Conservation (phyloP, 495 filamentous ascomycete genomes). For the Letharia columbiana region DNA sequence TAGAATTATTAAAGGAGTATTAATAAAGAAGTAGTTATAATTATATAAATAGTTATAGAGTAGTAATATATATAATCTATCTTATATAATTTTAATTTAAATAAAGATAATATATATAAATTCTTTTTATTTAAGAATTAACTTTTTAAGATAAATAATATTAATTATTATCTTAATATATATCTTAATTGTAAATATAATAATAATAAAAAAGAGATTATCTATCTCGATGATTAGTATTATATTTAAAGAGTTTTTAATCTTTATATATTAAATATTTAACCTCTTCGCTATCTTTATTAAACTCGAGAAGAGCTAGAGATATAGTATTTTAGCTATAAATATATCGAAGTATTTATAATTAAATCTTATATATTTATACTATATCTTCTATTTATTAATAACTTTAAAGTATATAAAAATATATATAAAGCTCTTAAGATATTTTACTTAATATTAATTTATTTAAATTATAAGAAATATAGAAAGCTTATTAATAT, state of each 20-base stretch:
- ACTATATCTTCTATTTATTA: constrained; percentile 13
- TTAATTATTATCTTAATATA: constrained; percentile 9
- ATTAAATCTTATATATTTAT: constrained; percentile 1
- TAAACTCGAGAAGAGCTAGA: neutral
- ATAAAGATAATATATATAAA: neutral
- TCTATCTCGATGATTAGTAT: neutral
- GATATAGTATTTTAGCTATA: neutral
- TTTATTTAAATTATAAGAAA: constrained; percentile 11
- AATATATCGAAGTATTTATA: constrained; percentile 5
- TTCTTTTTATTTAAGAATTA: neutral
- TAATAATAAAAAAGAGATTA: neutral
- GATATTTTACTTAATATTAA: neutral
- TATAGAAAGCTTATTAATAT: constrained; percentile 10
- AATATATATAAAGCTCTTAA: constrained; percentile 13
- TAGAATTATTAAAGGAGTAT: neutral
- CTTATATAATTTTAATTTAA: neutral
- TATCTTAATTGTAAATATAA: constrained; percentile 5
- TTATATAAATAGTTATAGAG: neutral
- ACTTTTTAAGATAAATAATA: neutral
- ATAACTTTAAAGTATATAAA: neutral
- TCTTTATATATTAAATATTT: neutral
- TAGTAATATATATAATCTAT: neutral
- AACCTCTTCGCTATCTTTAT: neutral
- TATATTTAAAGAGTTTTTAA: constrained; percentile 5
- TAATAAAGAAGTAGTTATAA: neutral